Conservation (phyloP, 768 basidiomycete genomes). For the Tulasnella sp. region DNA sequence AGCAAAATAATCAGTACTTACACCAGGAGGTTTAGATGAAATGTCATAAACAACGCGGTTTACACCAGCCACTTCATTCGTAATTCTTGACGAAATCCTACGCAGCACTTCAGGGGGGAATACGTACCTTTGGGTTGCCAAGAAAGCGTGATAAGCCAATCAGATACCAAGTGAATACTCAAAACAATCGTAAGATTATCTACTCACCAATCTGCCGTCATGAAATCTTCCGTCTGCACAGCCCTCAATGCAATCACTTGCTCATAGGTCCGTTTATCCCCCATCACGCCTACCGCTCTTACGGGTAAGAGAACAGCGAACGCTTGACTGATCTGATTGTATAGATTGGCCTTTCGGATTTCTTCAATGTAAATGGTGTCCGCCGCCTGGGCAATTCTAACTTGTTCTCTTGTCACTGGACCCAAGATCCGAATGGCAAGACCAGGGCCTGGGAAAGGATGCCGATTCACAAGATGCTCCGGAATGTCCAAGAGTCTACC, state of each 20-base stretch:
- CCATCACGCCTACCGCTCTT: slow-evolving; percentile 95
- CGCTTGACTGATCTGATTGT: slow-evolving; percentile 89
- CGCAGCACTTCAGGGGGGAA: slow-evolving; percentile 85
- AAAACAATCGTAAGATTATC: not conserved
- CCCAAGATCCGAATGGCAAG: slow-evolving; percentile 97
- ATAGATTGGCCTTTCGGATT: slow-evolving; percentile 83
- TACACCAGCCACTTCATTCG: slow-evolving; percentile 93
- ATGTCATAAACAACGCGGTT: slow-evolving; percentile 95
- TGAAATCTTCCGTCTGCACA: slow-evolving; percentile 97
- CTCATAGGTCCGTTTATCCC: slow-evolving; percentile 91
- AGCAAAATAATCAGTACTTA: slow-evolving; percentile 28
- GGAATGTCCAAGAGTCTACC: slow-evolving; percentile 88
- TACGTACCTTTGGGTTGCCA: slow-evolving; percentile 51
- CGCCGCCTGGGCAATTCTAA: slow-evolving; percentile 78
- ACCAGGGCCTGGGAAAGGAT: slow-evolving; percentile 98
- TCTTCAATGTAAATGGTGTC: slow-evolving; percentile 97
- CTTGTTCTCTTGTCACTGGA: slow-evolving; percentile 86
- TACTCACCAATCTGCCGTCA: slow-evolving; percentile 94
- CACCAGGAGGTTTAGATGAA: slow-evolving; percentile 92
- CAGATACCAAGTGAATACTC: not conserved
- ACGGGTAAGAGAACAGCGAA: slow-evolving; percentile 95
- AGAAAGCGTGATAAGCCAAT: not conserved
- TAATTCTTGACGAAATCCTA: slow-evolving; percentile 89
- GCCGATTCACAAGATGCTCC: slow-evolving; percentile 81
- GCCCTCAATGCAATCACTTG: slow-evolving; percentile 94